A percentile compares a stretch with the other conserved stretches of the same genome.
Conservation (phyloP, 495 filamentous ascomycete genomes). For the Neurospora pannonica region DNA sequence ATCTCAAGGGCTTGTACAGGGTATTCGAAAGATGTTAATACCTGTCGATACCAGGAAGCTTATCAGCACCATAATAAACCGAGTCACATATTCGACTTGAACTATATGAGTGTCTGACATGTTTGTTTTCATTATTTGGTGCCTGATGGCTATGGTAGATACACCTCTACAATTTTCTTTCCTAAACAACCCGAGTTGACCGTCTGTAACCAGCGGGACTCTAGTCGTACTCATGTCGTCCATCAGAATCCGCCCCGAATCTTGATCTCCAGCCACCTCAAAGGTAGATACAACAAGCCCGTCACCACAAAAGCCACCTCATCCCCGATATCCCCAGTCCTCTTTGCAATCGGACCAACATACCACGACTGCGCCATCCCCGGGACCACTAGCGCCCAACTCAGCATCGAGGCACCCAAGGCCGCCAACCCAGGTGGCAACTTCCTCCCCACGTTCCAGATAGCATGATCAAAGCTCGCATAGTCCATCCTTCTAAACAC, state of each 20-base stretch:
- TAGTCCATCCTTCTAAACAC: slow-evolving; percentile 33
- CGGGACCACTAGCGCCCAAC: slow-evolving; percentile 34
- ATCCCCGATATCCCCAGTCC: slow-evolving; percentile 46
- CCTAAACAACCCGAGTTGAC: neutral
- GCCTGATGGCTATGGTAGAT: neutral
- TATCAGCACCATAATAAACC: neutral
- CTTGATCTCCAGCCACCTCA: slow-evolving; percentile 32
- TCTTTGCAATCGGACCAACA: slow-evolving; percentile 39
- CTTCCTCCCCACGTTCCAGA: slow-evolving; percentile 37
- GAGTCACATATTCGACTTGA: neutral
- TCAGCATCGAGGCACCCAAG: slow-evolving; percentile 24
- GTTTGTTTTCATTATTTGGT: neutral
- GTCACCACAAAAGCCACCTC: slow-evolving; percentile 42
- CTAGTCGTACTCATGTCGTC: neutral
- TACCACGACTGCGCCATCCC: slow-evolving; percentile 46
- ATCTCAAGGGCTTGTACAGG: slow-evolving; percentile 87
- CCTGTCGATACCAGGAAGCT: neutral
- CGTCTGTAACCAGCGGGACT: neutral
- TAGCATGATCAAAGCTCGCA: slow-evolving; percentile 30
- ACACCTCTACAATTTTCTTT: neutral
- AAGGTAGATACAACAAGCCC: slow-evolving; percentile 32
- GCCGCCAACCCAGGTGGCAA: slow-evolving; percentile 40
- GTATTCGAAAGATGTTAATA: slow-evolving; percentile 93
- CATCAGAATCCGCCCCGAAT: slow-evolving; percentile 12
- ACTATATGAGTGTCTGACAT: neutral